Evolutionary conservation across 352 stramenopile species (phyloP).

Genomic region (Aphanomyces astaci): DNA sequence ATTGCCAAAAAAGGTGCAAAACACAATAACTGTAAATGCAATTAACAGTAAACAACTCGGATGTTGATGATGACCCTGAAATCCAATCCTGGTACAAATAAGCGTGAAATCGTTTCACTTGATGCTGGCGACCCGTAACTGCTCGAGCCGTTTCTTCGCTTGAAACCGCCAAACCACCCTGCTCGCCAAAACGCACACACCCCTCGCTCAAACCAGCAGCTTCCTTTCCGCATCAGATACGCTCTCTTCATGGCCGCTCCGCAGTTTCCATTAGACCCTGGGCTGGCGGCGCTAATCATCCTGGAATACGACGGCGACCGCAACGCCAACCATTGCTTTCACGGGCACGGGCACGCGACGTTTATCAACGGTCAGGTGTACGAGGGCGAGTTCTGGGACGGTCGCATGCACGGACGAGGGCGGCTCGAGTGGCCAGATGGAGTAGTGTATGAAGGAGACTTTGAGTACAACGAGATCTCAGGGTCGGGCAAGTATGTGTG

Average conservation of each 20-base stretch:
- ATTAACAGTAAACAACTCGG: too few species aligned
- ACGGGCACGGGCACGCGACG: conserved; percentile 42
- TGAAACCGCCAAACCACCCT: too few species aligned
- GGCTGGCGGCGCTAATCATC: conserved; percentile 49
- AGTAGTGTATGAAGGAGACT: conserved; percentile 59
- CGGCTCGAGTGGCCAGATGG: conserved; percentile 53
- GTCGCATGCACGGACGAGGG: conserved; percentile 69
- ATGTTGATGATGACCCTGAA: too few species aligned
- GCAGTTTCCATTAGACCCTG: conserved; percentile 42
- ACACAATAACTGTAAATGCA: too few species aligned
- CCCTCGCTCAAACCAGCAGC: too few species aligned
- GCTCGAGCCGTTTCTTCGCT: too few species aligned
- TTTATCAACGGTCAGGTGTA: conserved; percentile 70
- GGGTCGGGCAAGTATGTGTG: conserved; percentile 60
- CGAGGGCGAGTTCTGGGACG: conserved; percentile 46
- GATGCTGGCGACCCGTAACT: too few species aligned
- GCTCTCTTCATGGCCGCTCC: not conserved
- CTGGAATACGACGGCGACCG: conserved; percentile 39
- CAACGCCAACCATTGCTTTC: conserved; percentile 28
- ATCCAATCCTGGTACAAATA: too few species aligned
- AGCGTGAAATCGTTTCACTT: too few species aligned
- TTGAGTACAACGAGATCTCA: conserved; percentile 62
- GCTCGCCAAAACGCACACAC: too few species aligned
- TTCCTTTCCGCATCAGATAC: too few species aligned
- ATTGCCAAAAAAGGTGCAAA: too few species aligned